These are phyloP conservation scores for Tolypocladium ovalisporum DNA, from an alignment of 2,329 filamentous ascomycete genomes.

Conservation along the genomic window DNA sequence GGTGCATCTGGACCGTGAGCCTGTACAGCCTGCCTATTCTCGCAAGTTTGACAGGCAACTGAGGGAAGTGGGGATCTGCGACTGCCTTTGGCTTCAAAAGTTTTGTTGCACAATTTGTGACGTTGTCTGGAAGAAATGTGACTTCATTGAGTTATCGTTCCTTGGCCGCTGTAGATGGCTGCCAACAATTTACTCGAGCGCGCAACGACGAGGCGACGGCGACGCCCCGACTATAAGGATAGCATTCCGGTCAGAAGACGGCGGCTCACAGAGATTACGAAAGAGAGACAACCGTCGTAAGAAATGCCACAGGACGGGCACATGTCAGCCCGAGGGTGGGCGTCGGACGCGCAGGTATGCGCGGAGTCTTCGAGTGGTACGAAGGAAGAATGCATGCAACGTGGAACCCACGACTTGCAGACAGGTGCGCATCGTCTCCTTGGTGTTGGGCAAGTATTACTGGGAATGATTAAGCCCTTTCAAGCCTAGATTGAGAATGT, in stretches of 20 bases:
- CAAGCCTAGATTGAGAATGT: background rate
- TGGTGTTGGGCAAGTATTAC: background rate
- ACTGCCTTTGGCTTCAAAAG: background rate
- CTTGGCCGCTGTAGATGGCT: background rate
- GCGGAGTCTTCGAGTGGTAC: background rate
- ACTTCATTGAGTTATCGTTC: background rate
- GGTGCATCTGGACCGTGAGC: background rate
- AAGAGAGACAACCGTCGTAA: background rate
- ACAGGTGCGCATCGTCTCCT: background rate
- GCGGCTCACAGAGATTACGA: background rate
- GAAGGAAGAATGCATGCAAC: background rate
- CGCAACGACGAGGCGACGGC: background rate
- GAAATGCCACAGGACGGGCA: background rate
- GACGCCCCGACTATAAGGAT: background rate
- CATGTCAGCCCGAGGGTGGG: background rate
- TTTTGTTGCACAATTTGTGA: background rate
- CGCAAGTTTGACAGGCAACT: background rate
- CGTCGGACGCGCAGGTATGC: background rate
- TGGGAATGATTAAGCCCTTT: background rate
- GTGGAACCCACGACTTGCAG: background rate
- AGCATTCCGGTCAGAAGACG: background rate
- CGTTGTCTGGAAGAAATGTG: background rate
- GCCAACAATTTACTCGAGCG: background rate
- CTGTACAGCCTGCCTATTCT: background rate
- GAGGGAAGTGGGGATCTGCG: background rate